A percentile compares a stretch with the other conserved stretches of the same genome.
phyloP scores from a whole-genome alignment of 768 basidiomycete species.

The Macrolepiota albuminosa region DNA sequence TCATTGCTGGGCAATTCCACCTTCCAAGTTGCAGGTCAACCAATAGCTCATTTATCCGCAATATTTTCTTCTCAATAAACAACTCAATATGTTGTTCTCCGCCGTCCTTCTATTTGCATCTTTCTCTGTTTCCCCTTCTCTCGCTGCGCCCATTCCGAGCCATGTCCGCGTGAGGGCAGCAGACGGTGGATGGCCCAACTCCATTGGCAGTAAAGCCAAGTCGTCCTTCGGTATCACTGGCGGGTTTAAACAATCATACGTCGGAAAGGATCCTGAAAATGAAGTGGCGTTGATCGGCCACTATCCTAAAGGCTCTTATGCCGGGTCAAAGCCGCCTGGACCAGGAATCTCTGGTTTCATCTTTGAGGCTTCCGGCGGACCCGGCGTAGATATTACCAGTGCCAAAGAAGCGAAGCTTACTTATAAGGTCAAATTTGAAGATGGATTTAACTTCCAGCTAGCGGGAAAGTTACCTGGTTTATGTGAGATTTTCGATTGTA shows the following conservation, averaged over 20 bases:
- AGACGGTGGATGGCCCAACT: slow-evolving; percentile 7
- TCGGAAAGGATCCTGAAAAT: background rate
- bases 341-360: slow-evolving; percentile 8
- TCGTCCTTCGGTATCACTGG: slow-evolving; percentile 8
- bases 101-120: slow-evolving; percentile 6
- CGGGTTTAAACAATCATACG: background rate
- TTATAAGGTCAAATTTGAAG: slow-evolving; percentile 48
- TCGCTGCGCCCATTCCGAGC: slow-evolving; percentile 11
- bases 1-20: slow-evolving; percentile 12
- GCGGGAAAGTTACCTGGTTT: slow-evolving; percentile 69
- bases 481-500: slow-evolving; percentile 33
- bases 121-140: background rate
- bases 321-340: slow-evolving; percentile 5
- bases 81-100: slow-evolving; percentile 6
- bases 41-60: slow-evolving; percentile 10
- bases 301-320: slow-evolving; percentile 12
- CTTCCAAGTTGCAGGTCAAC: slow-evolving; percentile 15
- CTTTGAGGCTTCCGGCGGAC: slow-evolving; percentile 61
- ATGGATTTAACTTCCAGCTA: slow-evolving; percentile 51
- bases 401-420: slow-evolving; percentile 63
- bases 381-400: slow-evolving; percentile 40
- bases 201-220: background rate
- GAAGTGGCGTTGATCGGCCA: slow-evolving; percentile 1
- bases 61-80: background rate
- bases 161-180: background rate